These are phyloP conservation scores for Chrysoporthe puriensis DNA, from an alignment of 2,329 filamentous ascomycete genomes.

Conservation along the genomic window DNA sequence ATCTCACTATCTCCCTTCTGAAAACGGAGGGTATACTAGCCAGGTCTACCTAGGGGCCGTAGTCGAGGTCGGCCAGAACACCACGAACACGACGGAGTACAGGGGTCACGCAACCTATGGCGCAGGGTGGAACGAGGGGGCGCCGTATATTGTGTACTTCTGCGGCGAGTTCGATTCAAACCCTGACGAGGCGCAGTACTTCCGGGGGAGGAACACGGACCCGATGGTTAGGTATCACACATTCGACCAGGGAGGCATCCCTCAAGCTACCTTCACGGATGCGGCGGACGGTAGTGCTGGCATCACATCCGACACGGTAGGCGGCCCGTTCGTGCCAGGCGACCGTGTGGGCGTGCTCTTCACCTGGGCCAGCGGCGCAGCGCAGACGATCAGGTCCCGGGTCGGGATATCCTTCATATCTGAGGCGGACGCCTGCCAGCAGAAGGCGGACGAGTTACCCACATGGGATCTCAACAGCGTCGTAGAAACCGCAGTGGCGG, in stretches of 20 bases:
- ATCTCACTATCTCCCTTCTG: slow-evolving; percentile 52
- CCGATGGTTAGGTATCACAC: slow-evolving; percentile 36
- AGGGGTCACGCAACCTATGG: slow-evolving; percentile 51
- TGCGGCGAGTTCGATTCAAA: slow-evolving; percentile 46
- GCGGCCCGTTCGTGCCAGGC: slow-evolving; percentile 33
- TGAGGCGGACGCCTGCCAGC: slow-evolving; percentile 51
- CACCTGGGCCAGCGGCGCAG: slow-evolving; percentile 44
- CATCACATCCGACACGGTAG: slow-evolving; percentile 51
- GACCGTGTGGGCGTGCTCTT: slow-evolving; percentile 57
- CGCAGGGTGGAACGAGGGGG: slow-evolving; percentile 49
- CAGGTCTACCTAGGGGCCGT: slow-evolving; percentile 43
- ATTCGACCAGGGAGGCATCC: slow-evolving; percentile 15
- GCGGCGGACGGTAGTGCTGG: background rate
- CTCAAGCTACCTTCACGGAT: slow-evolving; percentile 22
- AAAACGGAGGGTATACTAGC: slow-evolving; percentile 47
- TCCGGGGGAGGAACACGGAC: slow-evolving; percentile 52
- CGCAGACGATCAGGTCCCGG: slow-evolving; percentile 48
- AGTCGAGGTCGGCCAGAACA: slow-evolving; percentile 41
- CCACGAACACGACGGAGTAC: slow-evolving; percentile 27
- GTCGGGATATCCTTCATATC: slow-evolving; percentile 57
- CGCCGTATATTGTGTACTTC: slow-evolving; percentile 48
- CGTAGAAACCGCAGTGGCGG: slow-evolving; percentile 43
- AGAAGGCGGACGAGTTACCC: slow-evolving; percentile 49
- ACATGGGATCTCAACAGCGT: slow-evolving; percentile 46
- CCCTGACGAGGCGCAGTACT: slow-evolving; percentile 41